Evolutionary conservation across 768 basidiomycete genomes (phyloP), one percentile per base, ranked within the genome.

Genomic region (Vararia minispora): DNA sequence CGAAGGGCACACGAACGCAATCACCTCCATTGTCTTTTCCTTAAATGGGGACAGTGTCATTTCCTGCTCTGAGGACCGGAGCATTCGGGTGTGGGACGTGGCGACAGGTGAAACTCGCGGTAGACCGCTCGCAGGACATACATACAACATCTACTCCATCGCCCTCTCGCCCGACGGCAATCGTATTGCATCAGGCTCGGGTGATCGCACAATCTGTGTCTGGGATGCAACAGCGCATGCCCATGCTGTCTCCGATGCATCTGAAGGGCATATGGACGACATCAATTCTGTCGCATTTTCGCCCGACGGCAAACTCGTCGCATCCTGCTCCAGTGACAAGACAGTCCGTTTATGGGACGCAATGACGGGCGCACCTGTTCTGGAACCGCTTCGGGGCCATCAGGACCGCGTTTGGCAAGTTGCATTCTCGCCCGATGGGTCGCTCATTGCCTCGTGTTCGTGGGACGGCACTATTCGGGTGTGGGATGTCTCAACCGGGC

Each of bases 401-500:
- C n/a, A n/a, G n/a, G n/a, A n/a, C n/a, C n/a, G n/a, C n/a, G n/a
- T n/a, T n/a, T n/a, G n/a, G n/a, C n/a, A n/a, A n/a, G n/a, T n/a
- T n/a, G n/a, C n/a, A n/a, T n/a, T n/a, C n/a, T n/a, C n/a, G n/a
- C n/a, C n/a, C n/a, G n/a, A n/a, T n/a, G n/a, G n/a, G n/a, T n/a
- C n/a, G n/a, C n/a, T n/a, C n/a, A n/a, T n/a, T n/a, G n/a, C n/a
- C n/a, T n/a, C n/a, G n/a, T n/a, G n/a, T n/a, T n/a, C n/a, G n/a
- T n/a, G 31, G 31, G 59, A 2, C 67, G 66, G 14, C 52, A 18
- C 58, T 72, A 40, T 57, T 58, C 43, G 68, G 68, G n/a, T n/a
- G n/a, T n/a, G n/a, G n/a, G n/a, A n/a, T n/a, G n/a, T n/a, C n/a
- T n/a, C n/a, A n/a, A n/a, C n/a, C n/a, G n/a, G n/a, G n/a, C n/a